Evolutionary conservation across 345 rosid species (phyloP).

Genomic region (Acer yangbiense): DNA sequence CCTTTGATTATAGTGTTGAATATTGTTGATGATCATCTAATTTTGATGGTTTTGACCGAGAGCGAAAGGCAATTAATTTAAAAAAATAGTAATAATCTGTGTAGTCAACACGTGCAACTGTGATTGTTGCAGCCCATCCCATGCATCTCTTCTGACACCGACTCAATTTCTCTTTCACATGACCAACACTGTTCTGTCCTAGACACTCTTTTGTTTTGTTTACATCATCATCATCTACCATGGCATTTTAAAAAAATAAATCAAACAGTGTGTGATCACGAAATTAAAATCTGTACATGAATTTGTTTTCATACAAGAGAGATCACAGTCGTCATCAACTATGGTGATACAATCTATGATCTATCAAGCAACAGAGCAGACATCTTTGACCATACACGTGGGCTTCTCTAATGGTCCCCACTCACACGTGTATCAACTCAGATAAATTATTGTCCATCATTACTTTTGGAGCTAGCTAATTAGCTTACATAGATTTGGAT

Average conservation of each 20-base stretch:
- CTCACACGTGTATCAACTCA: background rate
- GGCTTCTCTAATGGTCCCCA: background rate
- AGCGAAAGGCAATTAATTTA: background rate
- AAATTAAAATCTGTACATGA: too few relatives aligned
- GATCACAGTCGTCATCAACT: background rate
- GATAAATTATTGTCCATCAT: background rate
- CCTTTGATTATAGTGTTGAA: too few relatives aligned
- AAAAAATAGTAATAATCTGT: background rate
- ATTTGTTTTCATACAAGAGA: too few relatives aligned
- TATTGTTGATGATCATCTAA: too few relatives aligned
- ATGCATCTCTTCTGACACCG: constrained; percentile 2
- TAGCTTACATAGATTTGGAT: background rate
- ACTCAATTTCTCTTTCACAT: background rate
- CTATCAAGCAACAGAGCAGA: background rate
- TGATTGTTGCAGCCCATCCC: constrained; percentile 2
- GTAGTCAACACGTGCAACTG: constrained; percentile 6
- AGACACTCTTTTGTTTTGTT: background rate
- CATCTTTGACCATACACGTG: constrained; percentile 13
- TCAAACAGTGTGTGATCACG: too few relatives aligned
- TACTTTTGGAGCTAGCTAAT: background rate
- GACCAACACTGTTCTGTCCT: background rate
- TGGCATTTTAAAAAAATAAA: too few relatives aligned
- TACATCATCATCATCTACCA: background rate
- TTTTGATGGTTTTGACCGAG: background rate
- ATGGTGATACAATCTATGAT: too few relatives aligned